Evolutionary conservation across 2,329 filamentous ascomycete genomes (phyloP), one percentile per base, ranked within the genome.

Genomic region (Pestalotiopsis sp.): DNA sequence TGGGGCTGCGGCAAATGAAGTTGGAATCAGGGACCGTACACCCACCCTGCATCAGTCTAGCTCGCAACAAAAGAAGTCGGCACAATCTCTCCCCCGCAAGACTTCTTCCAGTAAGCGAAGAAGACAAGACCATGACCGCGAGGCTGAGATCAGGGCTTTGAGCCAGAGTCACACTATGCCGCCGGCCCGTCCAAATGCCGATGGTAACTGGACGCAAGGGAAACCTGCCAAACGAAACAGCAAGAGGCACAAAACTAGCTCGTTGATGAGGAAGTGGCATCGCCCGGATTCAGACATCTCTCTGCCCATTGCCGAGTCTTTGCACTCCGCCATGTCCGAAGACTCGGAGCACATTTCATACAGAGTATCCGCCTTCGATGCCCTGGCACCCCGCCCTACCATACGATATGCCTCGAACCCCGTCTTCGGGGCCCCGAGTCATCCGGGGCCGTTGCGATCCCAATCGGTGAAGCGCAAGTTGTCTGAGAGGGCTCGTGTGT

Each of bases 81-180:
- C 85, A 68, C 85, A 87, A 72, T 88, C 90, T 64, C 83, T 91
- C 36, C 81, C 88, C 65, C 88, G 90, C 69, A 90, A 91, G 70
- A 93, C 90, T 76, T 36, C 31, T 36, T 92, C 92, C 55, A 94
- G 90, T 83, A 97, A 93, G 81, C 89, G 91, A 74, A 90, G 91
- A 75, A 91, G 91, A 73, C 87, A 92, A 71, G 93, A 97, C 71
- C 88, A 90, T 76, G 86, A 92, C 69, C 88, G 95, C 68, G 95
- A 97, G 80, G 93, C 93, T 71, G 94, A 97, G 80, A 94, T 98
- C 76, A 93, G 91, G 77, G 90, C 93, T 66, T 93, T 98, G 92
- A 92, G 89, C 76, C 88, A 89, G 55, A 87, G 87, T 23, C 57
- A 66, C 20, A 31, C 63, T 70, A 87, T 91, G 72, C 90, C 31